phyloP scores from a whole-genome alignment of 164 flowering plant genomes.

The Taxillus chinensis region DNA sequence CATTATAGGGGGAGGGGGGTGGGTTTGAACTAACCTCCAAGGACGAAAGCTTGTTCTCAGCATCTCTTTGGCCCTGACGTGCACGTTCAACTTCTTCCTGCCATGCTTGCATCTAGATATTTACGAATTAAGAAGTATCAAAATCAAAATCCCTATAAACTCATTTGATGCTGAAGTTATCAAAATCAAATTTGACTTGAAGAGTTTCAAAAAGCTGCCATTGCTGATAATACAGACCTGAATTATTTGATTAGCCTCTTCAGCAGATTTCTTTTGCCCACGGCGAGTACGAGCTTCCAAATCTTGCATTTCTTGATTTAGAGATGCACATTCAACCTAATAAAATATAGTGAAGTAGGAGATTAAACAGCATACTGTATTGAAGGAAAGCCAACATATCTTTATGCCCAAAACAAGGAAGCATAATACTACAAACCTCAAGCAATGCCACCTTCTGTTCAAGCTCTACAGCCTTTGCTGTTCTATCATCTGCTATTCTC shows the following conservation, averaged over 20 bases:
- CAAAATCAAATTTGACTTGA: no score
- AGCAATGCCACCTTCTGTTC: conserved; percentile 90
- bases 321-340: conserved; percentile 85
- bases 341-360: conserved; percentile 7
- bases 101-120: conserved; percentile 81
- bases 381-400: not conserved
- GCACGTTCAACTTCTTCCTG: conserved; percentile 99
- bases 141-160: not conserved
- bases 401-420: not conserved
- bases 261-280: conserved; percentile 77
- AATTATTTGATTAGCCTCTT: conserved; percentile 84
- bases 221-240: conserved; percentile 41
- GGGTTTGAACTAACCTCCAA: conserved; percentile 53
- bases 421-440: conserved; percentile 44
- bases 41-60: conserved; percentile 78
- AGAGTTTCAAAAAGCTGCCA: not conserved
- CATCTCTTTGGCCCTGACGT: conserved; percentile 92
- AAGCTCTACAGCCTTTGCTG: conserved; percentile 70
- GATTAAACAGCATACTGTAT: not conserved
- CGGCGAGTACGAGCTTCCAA: conserved; percentile 83
- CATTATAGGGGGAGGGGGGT: no score
- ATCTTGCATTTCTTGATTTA: conserved; percentile 94
- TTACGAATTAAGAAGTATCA: not conserved
- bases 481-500: conserved; percentile 93
- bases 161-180: no score